Evolutionary conservation across 2,329 filamentous ascomycete species (phyloP).

Genomic region (Sclerotinia trifoliorum): DNA sequence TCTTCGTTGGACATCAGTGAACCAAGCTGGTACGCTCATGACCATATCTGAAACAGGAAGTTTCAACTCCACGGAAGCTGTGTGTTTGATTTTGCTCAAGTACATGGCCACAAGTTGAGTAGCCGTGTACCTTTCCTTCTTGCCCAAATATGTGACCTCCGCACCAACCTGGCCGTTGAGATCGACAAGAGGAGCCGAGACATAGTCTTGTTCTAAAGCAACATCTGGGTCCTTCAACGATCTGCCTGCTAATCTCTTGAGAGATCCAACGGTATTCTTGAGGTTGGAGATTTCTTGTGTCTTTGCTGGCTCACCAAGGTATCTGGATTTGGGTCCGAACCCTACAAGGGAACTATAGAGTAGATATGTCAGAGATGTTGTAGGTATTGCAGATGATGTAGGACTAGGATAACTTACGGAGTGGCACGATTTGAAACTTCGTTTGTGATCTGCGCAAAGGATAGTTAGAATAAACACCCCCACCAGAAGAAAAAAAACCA

Average conservation of each 20-base stretch:
- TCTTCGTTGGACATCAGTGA: slow-evolving; percentile 90
- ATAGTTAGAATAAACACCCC: slow-evolving; percentile 35
- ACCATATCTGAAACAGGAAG: slow-evolving; percentile 90
- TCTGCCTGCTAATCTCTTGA: slow-evolving; percentile 91
- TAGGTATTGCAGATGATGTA: background rate
- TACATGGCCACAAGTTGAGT: slow-evolving; percentile 95
- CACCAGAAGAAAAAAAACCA: slow-evolving; percentile 21
- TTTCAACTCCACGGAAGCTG: slow-evolving; percentile 81
- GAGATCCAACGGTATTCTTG: slow-evolving; percentile 93
- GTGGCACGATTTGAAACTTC: slow-evolving; percentile 98
- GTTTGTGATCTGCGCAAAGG: slow-evolving; percentile 76
- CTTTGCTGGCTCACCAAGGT: slow-evolving; percentile 93
- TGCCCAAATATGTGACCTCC: slow-evolving; percentile 87
- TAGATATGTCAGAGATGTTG: slow-evolving; percentile 23
- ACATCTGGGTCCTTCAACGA: slow-evolving; percentile 86
- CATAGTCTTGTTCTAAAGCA: slow-evolving; percentile 86
- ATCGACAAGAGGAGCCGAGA: slow-evolving; percentile 83
- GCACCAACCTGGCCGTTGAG: slow-evolving; percentile 92
- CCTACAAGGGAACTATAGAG: slow-evolving; percentile 77
- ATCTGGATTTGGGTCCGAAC: slow-evolving; percentile 91
- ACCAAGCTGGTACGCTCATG: slow-evolving; percentile 94
- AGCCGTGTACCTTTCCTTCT: slow-evolving; percentile 94
- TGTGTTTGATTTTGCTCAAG: slow-evolving; percentile 90
- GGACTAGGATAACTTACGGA: slow-evolving; percentile 67
- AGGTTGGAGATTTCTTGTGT: slow-evolving; percentile 99